Evolutionary conservation across 2,329 filamentous ascomycete species (phyloP).

Genomic region (Penicillium sp.): DNA sequence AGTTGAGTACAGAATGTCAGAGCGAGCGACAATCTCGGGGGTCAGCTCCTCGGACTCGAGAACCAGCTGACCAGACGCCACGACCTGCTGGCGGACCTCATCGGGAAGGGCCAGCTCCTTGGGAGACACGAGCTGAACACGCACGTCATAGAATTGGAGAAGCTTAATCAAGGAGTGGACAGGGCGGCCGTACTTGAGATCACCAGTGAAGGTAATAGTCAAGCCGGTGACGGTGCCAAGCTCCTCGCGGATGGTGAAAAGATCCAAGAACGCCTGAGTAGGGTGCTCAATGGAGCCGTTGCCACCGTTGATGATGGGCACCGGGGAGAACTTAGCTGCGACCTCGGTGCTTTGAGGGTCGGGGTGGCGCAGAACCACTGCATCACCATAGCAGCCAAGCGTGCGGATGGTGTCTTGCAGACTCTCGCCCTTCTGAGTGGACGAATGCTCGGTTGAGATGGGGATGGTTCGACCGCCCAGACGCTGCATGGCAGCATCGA

Average conservation of each 20-base stretch:
- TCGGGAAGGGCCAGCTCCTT: conserved; percentile 69
- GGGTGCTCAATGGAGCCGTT: conserved; percentile 96
- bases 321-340: conserved; percentile 78
- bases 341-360: conserved; percentile 72
- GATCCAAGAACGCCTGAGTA: conserved; percentile 92
- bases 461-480: conserved; percentile 81
- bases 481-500: conserved; percentile 97
- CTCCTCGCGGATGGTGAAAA: conserved; percentile 98
- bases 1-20: conserved; percentile 94
- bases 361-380: conserved; percentile 91
- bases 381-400: conserved; percentile 88
- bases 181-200: conserved; percentile 85
- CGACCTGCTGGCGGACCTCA: conserved; percentile 66
- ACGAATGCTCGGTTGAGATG: conserved; percentile 77
- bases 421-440: conserved; percentile 88
- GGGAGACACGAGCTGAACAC: conserved; percentile 85
- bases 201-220: conserved; percentile 92
- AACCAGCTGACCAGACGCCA: conserved; percentile 68
- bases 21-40: conserved; percentile 75
- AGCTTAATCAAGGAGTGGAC: conserved; percentile 94
- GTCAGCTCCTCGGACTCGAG: conserved; percentile 72
- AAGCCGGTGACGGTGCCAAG: conserved; percentile 90
- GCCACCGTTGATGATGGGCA: conserved; percentile 94
- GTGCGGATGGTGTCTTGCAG: conserved; percentile 92
- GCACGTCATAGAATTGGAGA: conserved; percentile 90